Percentiles rank a stretch among this genome's conserved stretches.
Conservation (phyloP, 176 grass and related monocot genomes). For the Zoysia japonica region DNA sequence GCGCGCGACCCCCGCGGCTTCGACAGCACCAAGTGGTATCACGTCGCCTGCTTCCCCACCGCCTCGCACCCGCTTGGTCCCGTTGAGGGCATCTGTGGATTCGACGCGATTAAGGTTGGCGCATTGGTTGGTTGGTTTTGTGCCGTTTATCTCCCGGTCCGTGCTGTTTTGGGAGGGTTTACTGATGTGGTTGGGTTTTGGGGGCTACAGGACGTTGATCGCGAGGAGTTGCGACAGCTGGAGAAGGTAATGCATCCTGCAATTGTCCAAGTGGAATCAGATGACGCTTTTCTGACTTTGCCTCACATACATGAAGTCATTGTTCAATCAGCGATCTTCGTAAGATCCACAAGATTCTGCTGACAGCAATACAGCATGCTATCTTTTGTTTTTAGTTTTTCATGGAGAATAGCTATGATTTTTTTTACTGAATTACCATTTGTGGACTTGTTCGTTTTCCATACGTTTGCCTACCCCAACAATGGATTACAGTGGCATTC, state of each 20-base stretch:
- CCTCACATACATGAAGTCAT: not conserved
- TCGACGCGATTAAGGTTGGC: constrained; percentile 70
- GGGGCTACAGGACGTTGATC: constrained; percentile 54
- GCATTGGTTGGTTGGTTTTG: not conserved
- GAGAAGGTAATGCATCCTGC: constrained; percentile 36
- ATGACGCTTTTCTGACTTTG: not conserved
- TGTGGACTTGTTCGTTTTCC: not conserved
- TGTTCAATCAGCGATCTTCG: not conserved
- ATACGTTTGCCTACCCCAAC: not conserved
- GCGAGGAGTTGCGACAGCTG: constrained; percentile 52
- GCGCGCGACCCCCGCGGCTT: constrained; percentile 53
- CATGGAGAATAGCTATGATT: constrained; percentile 1
- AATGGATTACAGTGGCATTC: not conserved
- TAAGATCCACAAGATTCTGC: not conserved
- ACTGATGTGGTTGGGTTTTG: constrained; percentile 10
- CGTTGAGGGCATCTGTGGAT: constrained; percentile 59
- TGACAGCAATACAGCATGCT: not conserved
- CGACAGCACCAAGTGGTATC: constrained; percentile 68
- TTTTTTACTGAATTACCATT: not conserved
- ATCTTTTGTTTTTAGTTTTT: not conserved
- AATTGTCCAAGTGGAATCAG: not conserved
- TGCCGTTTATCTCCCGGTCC: not conserved
- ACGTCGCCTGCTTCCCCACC: constrained; percentile 67
- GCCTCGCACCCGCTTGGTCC: constrained; percentile 40
- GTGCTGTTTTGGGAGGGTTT: not conserved